These are phyloP conservation scores for Kazachstania sp. DNA, from an alignment of 1,139 yeast genomes.

Conservation along the genomic window DNA sequence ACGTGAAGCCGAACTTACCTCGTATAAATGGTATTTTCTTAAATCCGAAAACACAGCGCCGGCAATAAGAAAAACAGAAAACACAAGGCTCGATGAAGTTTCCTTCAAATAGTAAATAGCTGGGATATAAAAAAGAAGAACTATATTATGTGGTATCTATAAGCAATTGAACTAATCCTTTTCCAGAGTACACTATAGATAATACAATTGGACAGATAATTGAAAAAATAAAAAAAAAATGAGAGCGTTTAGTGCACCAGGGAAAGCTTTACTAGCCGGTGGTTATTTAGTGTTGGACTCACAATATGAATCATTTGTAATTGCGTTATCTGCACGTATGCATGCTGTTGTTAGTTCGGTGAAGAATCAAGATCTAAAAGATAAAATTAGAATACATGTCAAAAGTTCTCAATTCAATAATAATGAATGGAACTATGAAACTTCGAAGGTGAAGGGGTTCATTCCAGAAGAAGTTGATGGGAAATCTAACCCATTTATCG, in stretches of 20 bases:
- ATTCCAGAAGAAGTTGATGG: constrained; percentile 30
- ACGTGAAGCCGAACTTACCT: too few relatives aligned
- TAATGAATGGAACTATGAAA: constrained; percentile 60
- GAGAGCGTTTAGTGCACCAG: constrained; percentile 74
- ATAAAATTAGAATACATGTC: constrained; percentile 36
- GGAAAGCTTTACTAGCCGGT: constrained; percentile 89
- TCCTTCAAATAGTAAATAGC: too few relatives aligned
- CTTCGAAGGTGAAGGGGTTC: constrained; percentile 16
- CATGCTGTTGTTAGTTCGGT: constrained; percentile 50
- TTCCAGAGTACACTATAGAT: too few relatives aligned
- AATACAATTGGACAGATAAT: too few relatives aligned
- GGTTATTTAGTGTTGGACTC: constrained; percentile 89
- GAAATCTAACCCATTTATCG: constrained; percentile 63
- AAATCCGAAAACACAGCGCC: not conserved
- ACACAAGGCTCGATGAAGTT: too few relatives aligned
- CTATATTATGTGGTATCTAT: too few relatives aligned
- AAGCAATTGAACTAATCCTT: too few relatives aligned
- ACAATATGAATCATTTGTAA: constrained; percentile 63
- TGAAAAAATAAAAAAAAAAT: too few relatives aligned
- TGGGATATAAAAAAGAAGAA: too few relatives aligned
- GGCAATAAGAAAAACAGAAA: too few relatives aligned
- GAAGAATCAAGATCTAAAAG: constrained; percentile 9
- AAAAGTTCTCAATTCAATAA: constrained; percentile 71
- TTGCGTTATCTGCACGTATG: constrained; percentile 86
- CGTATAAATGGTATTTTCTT: not conserved